Evolutionary conservation across 2,329 filamentous ascomycete genomes (phyloP).

Genomic region (Diplodia scrobiculata): DNA sequence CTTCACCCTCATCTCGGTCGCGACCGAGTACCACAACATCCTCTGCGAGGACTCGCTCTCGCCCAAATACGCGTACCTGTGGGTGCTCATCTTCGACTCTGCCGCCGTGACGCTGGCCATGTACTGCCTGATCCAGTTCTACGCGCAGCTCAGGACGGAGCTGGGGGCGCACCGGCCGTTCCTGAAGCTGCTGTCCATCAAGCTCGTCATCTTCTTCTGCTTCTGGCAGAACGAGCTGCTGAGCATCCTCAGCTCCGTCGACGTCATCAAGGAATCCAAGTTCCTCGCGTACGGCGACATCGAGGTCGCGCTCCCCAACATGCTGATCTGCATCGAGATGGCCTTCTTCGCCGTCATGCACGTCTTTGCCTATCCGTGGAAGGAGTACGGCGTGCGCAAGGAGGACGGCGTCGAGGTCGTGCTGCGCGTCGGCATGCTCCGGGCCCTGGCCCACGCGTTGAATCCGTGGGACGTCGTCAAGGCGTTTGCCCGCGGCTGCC

Average conservation of each 20-base stretch:
- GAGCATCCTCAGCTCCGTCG: conserved; percentile 61
- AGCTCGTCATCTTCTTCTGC: conserved; percentile 86
- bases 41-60: conserved; percentile 80
- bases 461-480: conserved; percentile 84
- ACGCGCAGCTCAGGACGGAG: conserved; percentile 70
- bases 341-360: conserved; percentile 75
- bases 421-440: conserved; percentile 41
- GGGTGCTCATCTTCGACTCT: conserved; percentile 74
- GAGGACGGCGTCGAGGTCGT: conserved; percentile 49
- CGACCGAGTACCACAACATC: conserved; percentile 66
- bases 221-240: conserved; percentile 75
- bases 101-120: conserved; percentile 77
- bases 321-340: conserved; percentile 84
- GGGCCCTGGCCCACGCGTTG: conserved; percentile 69
- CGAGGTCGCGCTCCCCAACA: conserved; percentile 75
- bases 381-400: conserved; percentile 60
- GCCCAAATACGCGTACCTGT: conserved; percentile 78
- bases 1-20: conserved; percentile 76
- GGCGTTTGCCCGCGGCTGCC: conserved; percentile 72
- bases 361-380: conserved; percentile 78
- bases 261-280: conserved; percentile 64
- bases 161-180: conserved; percentile 71
- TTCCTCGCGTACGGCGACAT: conserved; percentile 72
- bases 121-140: conserved; percentile 87
- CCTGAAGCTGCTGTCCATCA: conserved; percentile 81